These are phyloP conservation scores for Paulownia fortunei DNA, from an alignment of 257 asterid genomes.

Conservation along the genomic window DNA sequence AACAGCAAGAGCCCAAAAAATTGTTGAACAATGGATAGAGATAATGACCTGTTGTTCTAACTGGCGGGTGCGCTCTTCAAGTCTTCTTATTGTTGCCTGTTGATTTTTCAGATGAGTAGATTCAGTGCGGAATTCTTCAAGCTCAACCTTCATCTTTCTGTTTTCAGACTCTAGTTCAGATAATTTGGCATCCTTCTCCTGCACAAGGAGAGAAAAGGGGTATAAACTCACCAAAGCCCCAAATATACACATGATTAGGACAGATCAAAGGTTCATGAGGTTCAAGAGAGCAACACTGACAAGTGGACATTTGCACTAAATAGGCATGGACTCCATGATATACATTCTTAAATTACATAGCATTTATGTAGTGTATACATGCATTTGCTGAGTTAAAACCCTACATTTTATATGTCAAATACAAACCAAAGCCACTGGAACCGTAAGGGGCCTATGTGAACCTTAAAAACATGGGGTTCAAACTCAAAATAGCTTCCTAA, in stretches of 20 bases:
- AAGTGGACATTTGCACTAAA: slow-evolving; percentile 4
- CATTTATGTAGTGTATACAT: neutral
- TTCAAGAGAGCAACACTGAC: slow-evolving; percentile 10
- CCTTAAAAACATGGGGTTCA: neutral
- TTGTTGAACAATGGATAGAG: neutral
- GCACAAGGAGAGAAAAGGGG: slow-evolving; percentile 31
- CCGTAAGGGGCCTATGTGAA: neutral
- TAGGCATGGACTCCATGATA: neutral
- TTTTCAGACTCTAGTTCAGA: slow-evolving; percentile 93
- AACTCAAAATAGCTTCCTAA: neutral
- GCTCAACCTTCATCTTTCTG: slow-evolving; percentile 98
- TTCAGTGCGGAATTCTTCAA: slow-evolving; percentile 95
- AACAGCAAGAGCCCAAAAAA: slow-evolving; percentile 26
- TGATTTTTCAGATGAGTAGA: slow-evolving; percentile 97
- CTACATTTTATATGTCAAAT: neutral
- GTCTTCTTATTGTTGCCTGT: slow-evolving; percentile 95
- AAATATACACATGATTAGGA: slow-evolving; percentile 7
- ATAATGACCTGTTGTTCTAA: slow-evolving; percentile 90
- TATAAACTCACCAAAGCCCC: slow-evolving; percentile 4
- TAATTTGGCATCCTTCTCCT: slow-evolving; percentile 91
- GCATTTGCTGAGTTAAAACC: neutral
- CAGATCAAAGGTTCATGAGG: slow-evolving; percentile 17
- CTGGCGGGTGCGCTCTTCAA: slow-evolving; percentile 97
- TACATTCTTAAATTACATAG: slow-evolving; percentile 3
- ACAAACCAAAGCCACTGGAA: slow-evolving; percentile 5